Conservation (phyloP, 805 yeast genomes). For the Saccharomycopsis guyanensis region DNA sequence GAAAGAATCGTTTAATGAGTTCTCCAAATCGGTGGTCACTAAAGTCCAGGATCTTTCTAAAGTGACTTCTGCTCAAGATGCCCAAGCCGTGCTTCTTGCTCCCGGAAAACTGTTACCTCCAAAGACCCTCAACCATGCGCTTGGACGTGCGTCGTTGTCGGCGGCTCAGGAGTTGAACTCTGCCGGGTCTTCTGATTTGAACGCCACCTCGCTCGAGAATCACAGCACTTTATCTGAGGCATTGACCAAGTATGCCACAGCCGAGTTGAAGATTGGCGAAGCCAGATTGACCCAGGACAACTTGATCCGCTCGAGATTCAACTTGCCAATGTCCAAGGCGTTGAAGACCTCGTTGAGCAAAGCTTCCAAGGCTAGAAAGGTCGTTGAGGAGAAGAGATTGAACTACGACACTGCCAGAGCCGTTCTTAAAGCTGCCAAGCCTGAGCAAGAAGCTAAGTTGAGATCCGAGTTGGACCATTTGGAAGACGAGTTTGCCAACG, state of each 20-base stretch:
- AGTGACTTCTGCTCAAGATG: slow-evolving; percentile 75
- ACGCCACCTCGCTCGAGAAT: slow-evolving; percentile 16
- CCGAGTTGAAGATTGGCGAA: slow-evolving; percentile 70
- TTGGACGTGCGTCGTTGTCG: slow-evolving; percentile 63
- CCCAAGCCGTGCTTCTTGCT: slow-evolving; percentile 60
- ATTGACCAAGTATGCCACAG: slow-evolving; percentile 58
- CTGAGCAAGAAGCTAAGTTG: slow-evolving; percentile 64
- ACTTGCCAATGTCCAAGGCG: slow-evolving; percentile 55
- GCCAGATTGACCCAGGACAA: slow-evolving; percentile 79
- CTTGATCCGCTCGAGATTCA: slow-evolving; percentile 60
- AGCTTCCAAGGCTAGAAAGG: slow-evolving; percentile 60
- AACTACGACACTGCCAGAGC: slow-evolving; percentile 75
- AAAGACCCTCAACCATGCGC: slow-evolving; percentile 76
- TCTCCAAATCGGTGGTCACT: slow-evolving; percentile 56
- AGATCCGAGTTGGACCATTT: slow-evolving; percentile 73
- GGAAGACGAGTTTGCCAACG: slow-evolving; percentile 85
- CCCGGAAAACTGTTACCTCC: slow-evolving; percentile 50
- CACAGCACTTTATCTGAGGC: slow-evolving; percentile 50
- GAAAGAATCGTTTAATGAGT: slow-evolving; percentile 67
- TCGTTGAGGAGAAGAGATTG: slow-evolving; percentile 71
- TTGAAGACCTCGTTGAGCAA: slow-evolving; percentile 52
- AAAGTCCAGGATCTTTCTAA: slow-evolving; percentile 61
- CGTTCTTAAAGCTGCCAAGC: slow-evolving; percentile 40
- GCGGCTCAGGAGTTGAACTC: slow-evolving; percentile 21
- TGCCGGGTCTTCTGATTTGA: slow-evolving; percentile 1